Evolutionary conservation across 371 early-diverging fungal species (phyloP), one percentile per base, ranked within the genome.

Genomic region (Mucor mucedo): DNA sequence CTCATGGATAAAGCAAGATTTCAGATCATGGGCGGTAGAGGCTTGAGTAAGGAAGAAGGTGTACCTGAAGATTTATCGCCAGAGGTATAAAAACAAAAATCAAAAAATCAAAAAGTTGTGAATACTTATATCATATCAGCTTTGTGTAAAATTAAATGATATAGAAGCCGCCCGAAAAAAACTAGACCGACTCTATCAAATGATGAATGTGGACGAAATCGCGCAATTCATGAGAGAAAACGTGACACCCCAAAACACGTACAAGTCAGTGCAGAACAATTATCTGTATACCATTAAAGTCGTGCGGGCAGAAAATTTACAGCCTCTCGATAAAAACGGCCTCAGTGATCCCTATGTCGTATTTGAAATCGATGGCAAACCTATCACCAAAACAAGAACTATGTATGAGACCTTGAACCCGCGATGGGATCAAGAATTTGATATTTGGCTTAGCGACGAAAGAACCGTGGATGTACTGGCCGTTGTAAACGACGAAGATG

Each of bases 361-460:
- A 13, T 72, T 92, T 39, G 84, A 86, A 52, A 84, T 84, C 14
- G 76, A 82, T 57, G 70, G 74, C 35, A 79, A 72, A 32, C 76
- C 77, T 65, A 81, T 86, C 44, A 88, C 75, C 53, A 82, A 78
- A 58, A 88, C 86, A 44, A 87, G 82, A 35, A 87, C 83, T 21
- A 87, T 91, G 11, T 84, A 81, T 58, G 92, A 92, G 44, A 82
- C 90, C 0, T 65, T 93, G 27, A 94, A 93, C 63, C 95, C 95
- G 10, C 87, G 92, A 5, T 96, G 97, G 97, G 94, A 97, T 69
- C 93, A 97, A 73, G 84, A 89, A 13, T 95, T 93, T 75, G 89
- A 95, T 58, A 76, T 94, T 2, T 83, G 84, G 58, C 75, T 92
- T 8, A 73, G 82, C 47, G 66, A 82, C 29, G 63, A 83, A 35